A percentile compares a stretch with the other conserved stretches of the same genome.
phyloP scores from a whole-genome alignment of 148 eudicot genomes.

The Camellia sinensis region DNA sequence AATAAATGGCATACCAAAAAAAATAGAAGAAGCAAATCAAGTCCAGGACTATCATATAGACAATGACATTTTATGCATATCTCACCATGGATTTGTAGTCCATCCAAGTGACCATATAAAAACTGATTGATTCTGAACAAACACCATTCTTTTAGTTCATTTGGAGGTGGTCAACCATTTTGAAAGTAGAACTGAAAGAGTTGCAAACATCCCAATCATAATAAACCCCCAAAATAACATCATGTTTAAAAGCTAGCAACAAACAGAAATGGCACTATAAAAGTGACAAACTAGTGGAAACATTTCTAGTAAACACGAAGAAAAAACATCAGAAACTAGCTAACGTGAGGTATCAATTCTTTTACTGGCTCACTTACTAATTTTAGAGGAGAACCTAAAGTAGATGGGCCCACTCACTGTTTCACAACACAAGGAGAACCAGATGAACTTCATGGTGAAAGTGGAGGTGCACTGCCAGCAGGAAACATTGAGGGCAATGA shows the following conservation, averaged over 20 bases:
- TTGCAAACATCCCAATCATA: conserved; percentile 12
- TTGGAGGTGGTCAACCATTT: conserved; percentile 91
- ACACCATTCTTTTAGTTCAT: conserved; percentile 82
- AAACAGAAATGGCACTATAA: not conserved
- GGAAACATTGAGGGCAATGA: conserved; percentile 95
- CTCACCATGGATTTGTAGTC: conserved; percentile 83
- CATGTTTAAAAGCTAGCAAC: not conserved
- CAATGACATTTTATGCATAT: conserved; percentile 13
- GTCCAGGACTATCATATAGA: not conserved
- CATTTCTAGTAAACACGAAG: not conserved
- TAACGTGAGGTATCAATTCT: conserved; percentile 91
- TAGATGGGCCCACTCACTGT: conserved; percentile 77
- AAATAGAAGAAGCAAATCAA: not conserved
- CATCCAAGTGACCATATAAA: conserved; percentile 81
- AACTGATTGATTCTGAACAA: conserved; percentile 89
- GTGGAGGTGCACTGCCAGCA: conserved; percentile 98
- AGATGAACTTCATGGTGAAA: conserved; percentile 95
- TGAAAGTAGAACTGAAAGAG: conserved; percentile 84
- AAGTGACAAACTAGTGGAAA: not conserved
- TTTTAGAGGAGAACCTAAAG: conserved; percentile 76
- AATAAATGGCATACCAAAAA: conserved; percentile 22
- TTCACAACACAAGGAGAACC: conserved; percentile 90
- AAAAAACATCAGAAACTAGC: conserved; percentile 9
- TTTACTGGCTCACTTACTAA: conserved; percentile 77
- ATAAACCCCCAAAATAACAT: conserved; percentile 4